phyloP scores from a whole-genome alignment of 495 filamentous ascomycete species.

The Lasiosphaeria miniovina region DNA sequence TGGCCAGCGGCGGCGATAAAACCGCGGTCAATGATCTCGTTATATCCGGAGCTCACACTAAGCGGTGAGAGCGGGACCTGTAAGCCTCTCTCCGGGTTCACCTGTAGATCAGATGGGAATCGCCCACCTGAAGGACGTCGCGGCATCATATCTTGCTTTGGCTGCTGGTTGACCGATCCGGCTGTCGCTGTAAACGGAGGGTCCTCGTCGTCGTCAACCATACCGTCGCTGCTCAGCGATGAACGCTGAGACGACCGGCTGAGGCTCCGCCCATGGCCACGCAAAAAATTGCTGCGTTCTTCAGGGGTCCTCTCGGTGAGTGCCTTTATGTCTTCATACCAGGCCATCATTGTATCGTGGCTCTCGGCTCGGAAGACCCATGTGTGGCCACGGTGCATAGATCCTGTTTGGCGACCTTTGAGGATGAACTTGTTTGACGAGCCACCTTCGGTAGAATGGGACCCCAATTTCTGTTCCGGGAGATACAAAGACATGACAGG shows the following conservation, averaged over 20 bases:
- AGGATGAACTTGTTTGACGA: constrained; percentile 98
- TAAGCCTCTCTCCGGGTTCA: constrained; percentile 67
- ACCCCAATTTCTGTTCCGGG: constrained; percentile 90
- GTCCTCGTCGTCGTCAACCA: constrained; percentile 81
- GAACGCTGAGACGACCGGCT: constrained; percentile 66
- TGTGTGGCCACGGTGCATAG: constrained; percentile 91
- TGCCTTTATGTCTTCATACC: constrained; percentile 89
- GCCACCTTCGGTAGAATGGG: constrained; percentile 77
- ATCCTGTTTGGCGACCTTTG: constrained; percentile 89
- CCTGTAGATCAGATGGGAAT: constrained; percentile 82
- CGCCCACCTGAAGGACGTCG: constrained; percentile 79
- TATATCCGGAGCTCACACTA: constrained; percentile 68
- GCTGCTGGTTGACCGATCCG: constrained; percentile 43
- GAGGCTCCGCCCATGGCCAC: constrained; percentile 68
- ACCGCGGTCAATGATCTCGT: constrained; percentile 47
- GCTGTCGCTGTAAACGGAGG: constrained; percentile 62
- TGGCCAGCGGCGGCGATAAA: constrained; percentile 54
- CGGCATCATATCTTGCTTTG: constrained; percentile 44
- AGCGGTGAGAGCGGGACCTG: constrained; percentile 72
- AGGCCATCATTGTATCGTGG: constrained; percentile 93
- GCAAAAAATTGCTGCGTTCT: constrained; percentile 82
- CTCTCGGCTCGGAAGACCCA: constrained; percentile 98
- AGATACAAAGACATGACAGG: constrained; percentile 96
- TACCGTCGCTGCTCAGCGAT: constrained; percentile 66
- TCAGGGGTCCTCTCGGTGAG: constrained; percentile 87